Conservation (phyloP, 768 basidiomycete genomes). For the Chalciporus chontae region DNA sequence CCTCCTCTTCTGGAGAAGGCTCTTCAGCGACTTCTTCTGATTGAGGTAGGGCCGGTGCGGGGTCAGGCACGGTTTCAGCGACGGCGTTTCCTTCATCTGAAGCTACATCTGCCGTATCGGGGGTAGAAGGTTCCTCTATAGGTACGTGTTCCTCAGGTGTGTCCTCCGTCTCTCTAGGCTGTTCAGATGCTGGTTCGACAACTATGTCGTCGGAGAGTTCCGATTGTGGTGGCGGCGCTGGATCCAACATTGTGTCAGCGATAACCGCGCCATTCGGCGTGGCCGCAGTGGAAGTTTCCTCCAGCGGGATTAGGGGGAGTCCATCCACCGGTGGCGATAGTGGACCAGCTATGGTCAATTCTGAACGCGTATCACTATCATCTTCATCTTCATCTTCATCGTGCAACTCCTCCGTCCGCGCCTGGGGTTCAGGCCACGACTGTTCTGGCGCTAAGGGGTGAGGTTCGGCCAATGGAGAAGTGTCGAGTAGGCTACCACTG, state of each 20-base stretch:
- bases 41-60: not conserved
- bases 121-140: not conserved
- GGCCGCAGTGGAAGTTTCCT: constrained; percentile 9
- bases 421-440: constrained; percentile 12
- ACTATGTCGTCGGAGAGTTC: constrained; percentile 1
- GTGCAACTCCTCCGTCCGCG: constrained; percentile 16
- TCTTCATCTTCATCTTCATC: constrained; percentile 17
- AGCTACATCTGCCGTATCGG: constrained; percentile 4
- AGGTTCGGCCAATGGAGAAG: constrained; percentile 12
- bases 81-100: constrained; percentile 7
- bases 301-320: constrained; percentile 25
- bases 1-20: constrained; percentile 5
- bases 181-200: constrained; percentile 12
- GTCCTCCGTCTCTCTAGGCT: not conserved
- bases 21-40: constrained; percentile 4
- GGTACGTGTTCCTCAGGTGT: not conserved
- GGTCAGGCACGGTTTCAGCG: constrained; percentile 5
- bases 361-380: constrained; percentile 19
- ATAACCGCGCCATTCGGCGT: not conserved
- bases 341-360: constrained; percentile 13
- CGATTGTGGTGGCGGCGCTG: not conserved
- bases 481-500: constrained; percentile 6
- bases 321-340: constrained; percentile 29
- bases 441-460: constrained; percentile 2
- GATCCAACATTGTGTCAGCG: constrained; percentile 2